A percentile compares a stretch with the other conserved stretches of the same genome.
These are phyloP conservation scores for Medicago ruthenica DNA, from an alignment of 306 rosid genomes.

Conservation along the genomic window DNA sequence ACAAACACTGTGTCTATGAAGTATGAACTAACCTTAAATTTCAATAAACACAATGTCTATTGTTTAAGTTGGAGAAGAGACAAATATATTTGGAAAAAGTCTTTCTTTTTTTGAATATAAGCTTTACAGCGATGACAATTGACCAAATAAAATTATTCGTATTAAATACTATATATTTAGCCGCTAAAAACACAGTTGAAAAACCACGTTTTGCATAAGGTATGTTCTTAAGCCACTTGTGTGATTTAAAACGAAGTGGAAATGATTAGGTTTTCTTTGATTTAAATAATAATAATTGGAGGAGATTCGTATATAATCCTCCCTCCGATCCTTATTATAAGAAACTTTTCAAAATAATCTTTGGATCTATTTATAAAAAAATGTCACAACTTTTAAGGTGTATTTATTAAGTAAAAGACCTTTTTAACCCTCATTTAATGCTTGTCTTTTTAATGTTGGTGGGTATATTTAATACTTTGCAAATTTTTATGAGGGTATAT, in stretches of 20 bases:
- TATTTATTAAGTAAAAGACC: no score
- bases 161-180: no score
- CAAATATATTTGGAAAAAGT: neutral
- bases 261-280: neutral
- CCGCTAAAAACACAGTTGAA: slow-evolving; percentile 45
- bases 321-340: no score
- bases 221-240: neutral
- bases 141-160: slow-evolving; percentile 1
- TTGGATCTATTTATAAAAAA: no score
- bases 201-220: slow-evolving; percentile 28
- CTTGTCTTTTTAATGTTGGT: no score
- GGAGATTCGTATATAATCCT: no score
- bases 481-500: no score
- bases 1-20: neutral
- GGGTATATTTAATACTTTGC: no score
- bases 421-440: no score
- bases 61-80: neutral
- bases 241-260: neutral
- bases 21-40: neutral
- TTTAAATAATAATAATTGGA: neutral
- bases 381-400: no score
- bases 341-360: no score
- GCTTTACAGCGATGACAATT: slow-evolving; percentile 25
- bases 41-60: neutral
- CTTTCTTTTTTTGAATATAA: neutral